phyloP scores from a whole-genome alignment of 2,329 filamentous ascomycete genomes.

The Penicillium capsulatum region DNA sequence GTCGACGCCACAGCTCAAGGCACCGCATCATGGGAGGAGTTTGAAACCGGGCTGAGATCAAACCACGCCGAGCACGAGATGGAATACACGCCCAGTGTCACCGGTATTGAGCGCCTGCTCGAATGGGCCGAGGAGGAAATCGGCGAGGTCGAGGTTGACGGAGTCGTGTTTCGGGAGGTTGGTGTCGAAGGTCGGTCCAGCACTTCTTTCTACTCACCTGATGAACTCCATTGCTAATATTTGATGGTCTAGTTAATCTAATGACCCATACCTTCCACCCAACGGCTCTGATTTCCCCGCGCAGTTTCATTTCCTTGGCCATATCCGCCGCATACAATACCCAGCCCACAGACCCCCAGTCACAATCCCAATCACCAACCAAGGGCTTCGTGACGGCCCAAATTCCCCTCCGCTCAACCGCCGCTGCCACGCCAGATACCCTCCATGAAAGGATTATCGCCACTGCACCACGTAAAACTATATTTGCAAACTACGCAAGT shows the following conservation, averaged over 20 bases:
- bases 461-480: conserved; percentile 21
- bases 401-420: conserved; percentile 24
- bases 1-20: conserved; percentile 25
- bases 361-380: no score
- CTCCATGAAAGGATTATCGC: conserved; percentile 22
- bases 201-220: neutral
- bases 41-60: conserved; percentile 34
- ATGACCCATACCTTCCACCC: conserved; percentile 39
- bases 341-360: conserved; percentile 14
- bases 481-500: conserved; percentile 35
- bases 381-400: conserved; percentile 34
- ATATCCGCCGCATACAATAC: conserved; percentile 27
- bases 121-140: conserved; percentile 24
- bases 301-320: conserved; percentile 32
- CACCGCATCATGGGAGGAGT: conserved; percentile 39
- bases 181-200: conserved; percentile 26
- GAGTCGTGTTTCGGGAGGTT: conserved; percentile 13
- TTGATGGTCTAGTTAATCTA: conserved; percentile 26
- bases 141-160: conserved; percentile 13
- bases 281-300: conserved; percentile 28
- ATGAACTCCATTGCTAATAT: neutral
- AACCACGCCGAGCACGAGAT: conserved; percentile 41
- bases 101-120: conserved; percentile 26
- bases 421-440: conserved; percentile 14
- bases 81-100: conserved; percentile 40